Conservation (phyloP, 768 basidiomycete genomes). For the Pleurotus cornucopiae region DNA sequence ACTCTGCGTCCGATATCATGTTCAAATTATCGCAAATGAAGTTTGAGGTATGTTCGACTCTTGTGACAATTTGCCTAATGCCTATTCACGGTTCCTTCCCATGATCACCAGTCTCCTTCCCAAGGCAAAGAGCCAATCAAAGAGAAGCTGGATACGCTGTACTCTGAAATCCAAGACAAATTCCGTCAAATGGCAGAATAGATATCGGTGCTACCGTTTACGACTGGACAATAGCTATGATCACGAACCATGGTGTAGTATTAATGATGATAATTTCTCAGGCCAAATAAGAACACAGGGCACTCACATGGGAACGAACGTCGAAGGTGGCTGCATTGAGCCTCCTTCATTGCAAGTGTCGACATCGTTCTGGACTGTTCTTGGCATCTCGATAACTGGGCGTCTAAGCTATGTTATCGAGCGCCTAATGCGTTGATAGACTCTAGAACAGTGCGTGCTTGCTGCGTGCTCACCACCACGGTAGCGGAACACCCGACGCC, state of each 20-base stretch:
- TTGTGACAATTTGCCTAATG: neutral
- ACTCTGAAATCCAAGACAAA: conserved; percentile 87
- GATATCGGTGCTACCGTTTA: conserved; percentile 12
- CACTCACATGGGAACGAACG: too few species aligned
- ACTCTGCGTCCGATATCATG: conserved; percentile 81
- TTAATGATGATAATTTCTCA: conserved; percentile 11
- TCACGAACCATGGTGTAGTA: conserved; percentile 9
- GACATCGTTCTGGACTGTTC: too few species aligned
- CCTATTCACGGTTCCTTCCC: neutral
- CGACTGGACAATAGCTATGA: conserved; percentile 10
- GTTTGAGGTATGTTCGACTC: conserved; percentile 65
- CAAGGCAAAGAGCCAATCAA: conserved; percentile 83
- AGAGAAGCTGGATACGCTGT: conserved; percentile 75
- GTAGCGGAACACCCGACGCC: too few species aligned
- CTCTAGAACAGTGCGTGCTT: too few species aligned
- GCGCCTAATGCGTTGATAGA: too few species aligned
- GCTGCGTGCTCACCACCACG: too few species aligned
- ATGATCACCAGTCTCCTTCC: conserved; percentile 67
- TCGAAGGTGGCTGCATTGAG: too few species aligned
- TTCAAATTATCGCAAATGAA: conserved; percentile 99
- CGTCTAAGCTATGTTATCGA: too few species aligned
- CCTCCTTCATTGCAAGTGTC: too few species aligned
- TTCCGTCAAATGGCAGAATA: conserved; percentile 86
- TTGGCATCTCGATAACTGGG: too few species aligned
- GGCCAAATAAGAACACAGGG: too few species aligned